Conservation (phyloP, 2,329 filamentous ascomycete species). For the Ambrosiella xylebori region DNA sequence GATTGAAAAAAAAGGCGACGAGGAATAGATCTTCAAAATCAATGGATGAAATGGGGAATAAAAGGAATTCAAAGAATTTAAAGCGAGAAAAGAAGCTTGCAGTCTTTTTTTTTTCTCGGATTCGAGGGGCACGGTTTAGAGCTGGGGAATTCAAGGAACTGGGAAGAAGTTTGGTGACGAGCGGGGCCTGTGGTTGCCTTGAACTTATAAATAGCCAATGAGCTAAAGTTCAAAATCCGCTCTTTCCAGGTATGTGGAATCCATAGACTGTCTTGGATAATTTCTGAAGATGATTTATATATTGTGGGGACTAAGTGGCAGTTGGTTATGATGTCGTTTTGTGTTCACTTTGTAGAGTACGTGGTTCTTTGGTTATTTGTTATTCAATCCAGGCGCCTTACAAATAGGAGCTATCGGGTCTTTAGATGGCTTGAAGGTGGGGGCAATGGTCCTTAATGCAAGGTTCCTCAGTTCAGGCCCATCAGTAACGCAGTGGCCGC, state of each 20-base stretch:
- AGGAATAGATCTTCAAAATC: constrained; percentile 2
- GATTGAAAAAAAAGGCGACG: not conserved
- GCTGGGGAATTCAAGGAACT: not conserved
- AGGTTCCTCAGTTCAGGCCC: too few species aligned
- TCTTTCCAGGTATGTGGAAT: not conserved
- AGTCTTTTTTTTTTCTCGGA: not conserved
- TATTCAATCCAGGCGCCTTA: too few species aligned
- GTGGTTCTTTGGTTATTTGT: too few species aligned
- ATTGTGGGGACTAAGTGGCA: too few species aligned
- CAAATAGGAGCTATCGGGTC: too few species aligned
- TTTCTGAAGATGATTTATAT: not conserved
- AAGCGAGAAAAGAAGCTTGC: not conserved
- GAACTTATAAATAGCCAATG: not conserved
- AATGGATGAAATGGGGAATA: constrained; percentile 3
- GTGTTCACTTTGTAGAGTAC: too few species aligned
- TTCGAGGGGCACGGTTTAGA: constrained; percentile 1
- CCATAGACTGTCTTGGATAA: not conserved
- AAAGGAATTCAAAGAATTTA: constrained; percentile 2
- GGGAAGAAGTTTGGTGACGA: not conserved
- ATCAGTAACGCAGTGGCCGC: too few species aligned
- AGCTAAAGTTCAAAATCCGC: not conserved
- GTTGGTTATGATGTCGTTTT: too few species aligned
- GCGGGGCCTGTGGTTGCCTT: not conserved
- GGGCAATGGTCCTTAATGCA: too few species aligned
- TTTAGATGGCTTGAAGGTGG: too few species aligned